Conservation (phyloP, 352 stramenopile species). For the Phytophthora kernoviae region DNA sequence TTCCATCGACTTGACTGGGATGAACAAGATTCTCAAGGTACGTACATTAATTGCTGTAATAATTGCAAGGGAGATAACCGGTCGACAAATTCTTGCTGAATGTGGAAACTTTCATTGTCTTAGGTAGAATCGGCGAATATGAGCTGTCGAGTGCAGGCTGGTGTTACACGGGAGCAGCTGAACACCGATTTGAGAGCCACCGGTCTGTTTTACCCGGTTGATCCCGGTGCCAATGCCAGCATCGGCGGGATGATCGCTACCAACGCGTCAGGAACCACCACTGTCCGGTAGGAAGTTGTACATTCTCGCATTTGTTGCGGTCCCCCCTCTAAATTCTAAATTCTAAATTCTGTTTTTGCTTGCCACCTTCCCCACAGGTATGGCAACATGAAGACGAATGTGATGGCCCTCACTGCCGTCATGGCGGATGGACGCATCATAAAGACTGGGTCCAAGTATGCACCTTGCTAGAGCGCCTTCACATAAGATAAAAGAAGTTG, state of each 20-base stretch:
- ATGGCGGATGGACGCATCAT: conserved; percentile 87
- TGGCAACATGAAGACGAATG: conserved; percentile 97
- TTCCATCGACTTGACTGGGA: conserved; percentile 88
- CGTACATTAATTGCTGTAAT: background rate
- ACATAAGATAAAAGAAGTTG: no score
- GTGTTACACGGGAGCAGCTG: conserved; percentile 91
- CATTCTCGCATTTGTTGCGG: background rate
- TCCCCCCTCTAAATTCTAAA: no score
- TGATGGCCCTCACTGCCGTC: conserved; percentile 93
- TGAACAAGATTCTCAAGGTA: conserved; percentile 73
- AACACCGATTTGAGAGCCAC: conserved; percentile 87
- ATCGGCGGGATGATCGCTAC: conserved; percentile 94
- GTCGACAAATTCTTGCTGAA: no score
- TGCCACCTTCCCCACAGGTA: conserved; percentile 51
- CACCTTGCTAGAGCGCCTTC: background rate
- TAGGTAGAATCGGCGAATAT: conserved; percentile 45
- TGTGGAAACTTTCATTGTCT: background rate
- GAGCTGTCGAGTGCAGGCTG: conserved; percentile 92
- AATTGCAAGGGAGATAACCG: no score
- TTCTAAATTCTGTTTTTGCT: background rate
- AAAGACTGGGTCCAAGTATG: conserved; percentile 85
- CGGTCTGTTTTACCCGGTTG: conserved; percentile 95
- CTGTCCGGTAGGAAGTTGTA: conserved; percentile 27
- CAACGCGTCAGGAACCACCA: conserved; percentile 88
- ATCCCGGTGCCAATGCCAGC: conserved; percentile 95